Conservation (phyloP, 2,329 filamentous ascomycete species). For the Aspergillus tanneri region DNA sequence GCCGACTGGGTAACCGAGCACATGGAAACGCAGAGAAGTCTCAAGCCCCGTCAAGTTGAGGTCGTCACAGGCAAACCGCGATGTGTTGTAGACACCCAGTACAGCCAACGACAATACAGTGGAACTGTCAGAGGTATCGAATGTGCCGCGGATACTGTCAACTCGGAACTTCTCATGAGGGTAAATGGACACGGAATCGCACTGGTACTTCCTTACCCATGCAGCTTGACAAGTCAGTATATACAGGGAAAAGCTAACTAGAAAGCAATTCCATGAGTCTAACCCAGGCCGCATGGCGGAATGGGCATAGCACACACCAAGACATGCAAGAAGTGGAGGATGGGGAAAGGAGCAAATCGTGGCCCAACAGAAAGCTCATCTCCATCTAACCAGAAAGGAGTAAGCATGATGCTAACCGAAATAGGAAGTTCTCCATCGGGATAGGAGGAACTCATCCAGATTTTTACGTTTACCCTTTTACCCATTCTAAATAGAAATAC, state of each 20-base stretch:
- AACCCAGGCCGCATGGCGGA: not conserved
- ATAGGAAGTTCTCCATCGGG: no score
- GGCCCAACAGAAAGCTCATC: no score
- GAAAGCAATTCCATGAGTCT: not conserved
- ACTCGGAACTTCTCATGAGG: not conserved
- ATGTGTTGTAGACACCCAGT: constrained; percentile 3
- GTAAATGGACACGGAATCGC: not conserved
- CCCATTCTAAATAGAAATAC: no score
- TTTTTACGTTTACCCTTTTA: no score
- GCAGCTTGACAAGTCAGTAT: not conserved
- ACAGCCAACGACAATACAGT: not conserved
- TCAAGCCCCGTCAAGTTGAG: not conserved
- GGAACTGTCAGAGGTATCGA: not conserved
- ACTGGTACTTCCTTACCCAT: constrained; percentile 1
- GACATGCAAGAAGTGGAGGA: no score
- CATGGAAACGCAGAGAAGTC: not conserved
- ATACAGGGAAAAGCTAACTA: not conserved
- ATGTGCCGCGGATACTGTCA: not conserved
- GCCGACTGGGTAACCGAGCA: constrained; percentile 4
- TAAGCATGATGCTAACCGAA: no score
- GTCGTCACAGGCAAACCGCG: not conserved
- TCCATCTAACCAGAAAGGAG: no score
- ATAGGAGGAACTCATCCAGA: no score
- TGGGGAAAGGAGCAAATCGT: no score
- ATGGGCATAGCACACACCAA: no score